phyloP scores from a whole-genome alignment of 352 stramenopile genomes.

The Pythium oligandrum region DNA sequence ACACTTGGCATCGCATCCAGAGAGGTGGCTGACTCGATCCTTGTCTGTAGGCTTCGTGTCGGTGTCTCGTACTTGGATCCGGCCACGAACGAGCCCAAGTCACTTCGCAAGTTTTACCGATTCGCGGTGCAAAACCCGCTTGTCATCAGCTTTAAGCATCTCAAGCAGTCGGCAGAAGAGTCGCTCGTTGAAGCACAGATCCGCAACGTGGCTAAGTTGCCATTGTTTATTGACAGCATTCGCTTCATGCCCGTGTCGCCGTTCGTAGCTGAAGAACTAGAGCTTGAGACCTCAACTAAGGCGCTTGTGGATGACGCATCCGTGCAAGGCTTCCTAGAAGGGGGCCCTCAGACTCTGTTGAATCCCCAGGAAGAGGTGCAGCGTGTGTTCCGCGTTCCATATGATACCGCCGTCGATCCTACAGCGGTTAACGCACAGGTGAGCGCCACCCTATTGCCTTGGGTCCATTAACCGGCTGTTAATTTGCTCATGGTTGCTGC shows the following conservation, averaged over 20 bases:
- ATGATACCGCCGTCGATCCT: constrained; percentile 23
- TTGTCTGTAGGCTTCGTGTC: constrained; percentile 40
- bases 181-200: constrained; percentile 78
- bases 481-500: neutral
- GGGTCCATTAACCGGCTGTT: neutral
- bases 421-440: constrained; percentile 30
- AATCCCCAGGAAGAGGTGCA: constrained; percentile 79
- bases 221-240: constrained; percentile 79
- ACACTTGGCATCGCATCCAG: neutral
- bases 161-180: constrained; percentile 33
- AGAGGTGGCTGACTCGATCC: constrained; percentile 5
- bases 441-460: constrained; percentile 5
- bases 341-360: constrained; percentile 48
- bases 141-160: constrained; percentile 82
- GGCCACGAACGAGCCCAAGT: constrained; percentile 74
- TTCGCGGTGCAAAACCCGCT: constrained; percentile 89
- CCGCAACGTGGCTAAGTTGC: constrained; percentile 75
- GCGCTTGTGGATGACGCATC: constrained; percentile 6
- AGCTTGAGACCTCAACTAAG: constrained; percentile 16
- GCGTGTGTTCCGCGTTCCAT: constrained; percentile 48
- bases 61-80: constrained; percentile 75
- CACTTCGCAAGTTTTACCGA: constrained; percentile 89
- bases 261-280: constrained; percentile 43
- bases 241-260: constrained; percentile 59
- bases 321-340: constrained; percentile 24